phyloP scores from a whole-genome alignment of 2,329 filamentous ascomycete species.

The Aspergillus thermomutatus region DNA sequence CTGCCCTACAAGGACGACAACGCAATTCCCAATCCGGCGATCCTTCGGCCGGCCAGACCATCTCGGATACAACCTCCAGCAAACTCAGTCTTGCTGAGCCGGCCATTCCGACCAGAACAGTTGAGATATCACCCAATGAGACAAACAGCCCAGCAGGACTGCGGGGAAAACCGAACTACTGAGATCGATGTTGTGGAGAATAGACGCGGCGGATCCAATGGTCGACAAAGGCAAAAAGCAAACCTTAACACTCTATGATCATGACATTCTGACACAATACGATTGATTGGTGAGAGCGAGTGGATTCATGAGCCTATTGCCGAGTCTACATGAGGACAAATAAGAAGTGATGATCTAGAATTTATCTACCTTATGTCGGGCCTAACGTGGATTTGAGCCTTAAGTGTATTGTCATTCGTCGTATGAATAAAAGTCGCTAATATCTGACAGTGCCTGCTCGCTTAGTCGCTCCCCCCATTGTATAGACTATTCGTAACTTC shows the following conservation, averaged over 20 bases:
- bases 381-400: not conserved
- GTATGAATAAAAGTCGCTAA: not conserved
- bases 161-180: not conserved
- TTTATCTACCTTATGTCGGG: not conserved
- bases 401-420: not conserved
- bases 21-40: not conserved
- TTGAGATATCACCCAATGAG: not conserved
- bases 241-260: not conserved
- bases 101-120: not conserved
- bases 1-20: not conserved
- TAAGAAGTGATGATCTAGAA: not conserved
- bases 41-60: not conserved
- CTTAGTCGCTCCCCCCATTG: not conserved
- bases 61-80: not conserved
- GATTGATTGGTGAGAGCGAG: not conserved
- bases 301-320: not conserved
- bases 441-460: not conserved
- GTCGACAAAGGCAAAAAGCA: not conserved
- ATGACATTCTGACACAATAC: not conserved
- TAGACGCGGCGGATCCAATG: not conserved
- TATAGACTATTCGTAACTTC: not conserved
- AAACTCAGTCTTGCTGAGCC: too few species aligned
- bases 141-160: not conserved
- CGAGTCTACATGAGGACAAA: too few species aligned
- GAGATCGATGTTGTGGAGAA: not conserved